Base-by-base conservation (phyloP, 495 filamentous ascomycete species). In the Aspergillus cavernicola region DNA sequence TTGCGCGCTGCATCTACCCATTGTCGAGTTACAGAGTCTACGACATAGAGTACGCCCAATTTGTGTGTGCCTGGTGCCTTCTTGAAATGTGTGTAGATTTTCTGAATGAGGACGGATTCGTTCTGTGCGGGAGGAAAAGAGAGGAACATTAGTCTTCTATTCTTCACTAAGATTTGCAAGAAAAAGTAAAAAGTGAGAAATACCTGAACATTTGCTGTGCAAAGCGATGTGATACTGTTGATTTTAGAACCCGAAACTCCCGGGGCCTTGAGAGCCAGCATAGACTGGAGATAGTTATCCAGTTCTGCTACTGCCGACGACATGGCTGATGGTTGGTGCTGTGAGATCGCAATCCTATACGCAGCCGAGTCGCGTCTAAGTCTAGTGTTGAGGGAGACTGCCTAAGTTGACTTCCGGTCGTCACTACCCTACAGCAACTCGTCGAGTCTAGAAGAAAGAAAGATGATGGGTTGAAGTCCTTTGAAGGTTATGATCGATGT, bases 21-120 rank as follows among this genome's bases (percentile, higher is more conserved):
- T 74, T 92, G 90, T 73, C 93, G 88, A 69, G 90, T 91, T 85
- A 98, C 91, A 80, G 92, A 96, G 81, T 98, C 95, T 95, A 98
- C 89, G 76, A 97, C 91, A 85, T 98, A 98, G 76, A 98, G 85
- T 65, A 97, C 91, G 71, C 93, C 93, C 76, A 98, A 79, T 76
- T 98, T 98, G 82, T 97, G 92, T 66, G 91, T 92, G 63, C 82
- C 82, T 40, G 91, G 92, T 57, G 91, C 85, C 75, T 91, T 96
- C 72, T 95, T 96, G 85, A 97, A 95, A 64, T 96, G 91, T 32
- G 89, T 92, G 76, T 87, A 96, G 64, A 98, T 85, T 66, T 96
- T 97, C 65, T 95, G 90, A 64, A 97, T 88, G 60, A 97, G 85
- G 66, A 91, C 85, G 38, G 91, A 92, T 78, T 97, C 93, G 68